A percentile compares a stretch with the other conserved stretches of the same genome.
These are phyloP conservation scores for Lathyrus tuberosus DNA, from an alignment of 306 rosid species.

Conservation along the genomic window DNA sequence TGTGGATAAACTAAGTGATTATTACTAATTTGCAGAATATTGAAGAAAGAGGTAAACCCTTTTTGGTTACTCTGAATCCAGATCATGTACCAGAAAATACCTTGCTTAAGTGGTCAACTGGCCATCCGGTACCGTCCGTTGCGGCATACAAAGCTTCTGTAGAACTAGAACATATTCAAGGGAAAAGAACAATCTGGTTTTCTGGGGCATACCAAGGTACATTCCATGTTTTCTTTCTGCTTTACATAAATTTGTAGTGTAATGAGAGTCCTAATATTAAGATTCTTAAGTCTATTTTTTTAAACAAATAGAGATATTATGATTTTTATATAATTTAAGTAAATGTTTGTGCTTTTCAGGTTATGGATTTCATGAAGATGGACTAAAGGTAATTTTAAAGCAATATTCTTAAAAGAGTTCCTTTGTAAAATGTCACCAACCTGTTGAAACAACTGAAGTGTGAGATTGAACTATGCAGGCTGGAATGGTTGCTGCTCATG, in stretches of 20 bases:
- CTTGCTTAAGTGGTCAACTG: constrained; percentile 76
- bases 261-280: no score
- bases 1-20: not conserved
- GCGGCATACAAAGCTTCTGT: constrained; percentile 76
- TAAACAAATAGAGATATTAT: no score
- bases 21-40: constrained; percentile 65
- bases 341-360: constrained; percentile 53
- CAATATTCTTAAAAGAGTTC: constrained; percentile 7
- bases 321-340: not conserved
- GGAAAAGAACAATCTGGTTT: constrained; percentile 89
- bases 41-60: constrained; percentile 62
- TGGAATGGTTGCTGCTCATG: constrained; percentile 78
- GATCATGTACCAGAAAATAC: constrained; percentile 62
- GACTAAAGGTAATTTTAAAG: constrained; percentile 66
- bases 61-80: constrained; percentile 87
- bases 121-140: constrained; percentile 87
- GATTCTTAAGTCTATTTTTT: no score
- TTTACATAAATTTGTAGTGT: no score
- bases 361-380: constrained; percentile 97
- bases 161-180: constrained; percentile 75
- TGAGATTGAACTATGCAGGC: constrained; percentile 59
- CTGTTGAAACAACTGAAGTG: constrained; percentile 11
- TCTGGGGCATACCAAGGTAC: constrained; percentile 89
- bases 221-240: not conserved
- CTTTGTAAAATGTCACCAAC: not conserved